phyloP scores from a whole-genome alignment of 1,139 yeast genomes.

The Pichia sp. region DNA sequence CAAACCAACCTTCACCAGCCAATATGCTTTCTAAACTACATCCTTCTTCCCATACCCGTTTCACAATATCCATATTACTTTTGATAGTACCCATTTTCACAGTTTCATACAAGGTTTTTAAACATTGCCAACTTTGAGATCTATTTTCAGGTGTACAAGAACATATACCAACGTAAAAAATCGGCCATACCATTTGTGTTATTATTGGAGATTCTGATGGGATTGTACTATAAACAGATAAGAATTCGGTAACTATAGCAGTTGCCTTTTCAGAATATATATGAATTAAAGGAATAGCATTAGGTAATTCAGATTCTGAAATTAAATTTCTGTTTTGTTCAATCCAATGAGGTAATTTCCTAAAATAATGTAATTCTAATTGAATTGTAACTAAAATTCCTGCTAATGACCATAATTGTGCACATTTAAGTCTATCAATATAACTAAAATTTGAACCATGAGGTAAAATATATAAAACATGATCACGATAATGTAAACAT shows the following conservation, averaged over 20 bases:
- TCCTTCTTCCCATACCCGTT: slow-evolving; percentile 39
- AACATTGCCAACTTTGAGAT: slow-evolving; percentile 28
- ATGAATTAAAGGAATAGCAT: slow-evolving; percentile 7
- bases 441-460: slow-evolving; percentile 26
- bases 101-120: slow-evolving; percentile 38
- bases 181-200: slow-evolving; percentile 58
- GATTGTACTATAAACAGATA: slow-evolving; percentile 39
- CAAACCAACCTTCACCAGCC: slow-evolving; percentile 37
- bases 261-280: slow-evolving; percentile 22
- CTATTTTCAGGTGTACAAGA: slow-evolving; percentile 33
- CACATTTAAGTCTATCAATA: slow-evolving; percentile 38
- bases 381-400: slow-evolving; percentile 34
- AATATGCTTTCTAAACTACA: slow-evolving; percentile 37
- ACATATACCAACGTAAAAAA: slow-evolving; percentile 42
- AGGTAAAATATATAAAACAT: slow-evolving; percentile 32
- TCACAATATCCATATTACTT: slow-evolving; percentile 36
- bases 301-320: slow-evolving; percentile 6
- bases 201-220: slow-evolving; percentile 40
- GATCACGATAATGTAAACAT: slow-evolving; percentile 36
- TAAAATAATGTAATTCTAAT: slow-evolving; percentile 25
- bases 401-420: slow-evolving; percentile 51
- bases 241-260: slow-evolving; percentile 39
- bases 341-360: slow-evolving; percentile 1
- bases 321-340: slow-evolving; percentile 7
- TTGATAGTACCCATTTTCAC: slow-evolving; percentile 47